These are phyloP conservation scores for Mucor racemosus DNA, from an alignment of 371 early-diverging fungal genomes.

Conservation along the genomic window DNA sequence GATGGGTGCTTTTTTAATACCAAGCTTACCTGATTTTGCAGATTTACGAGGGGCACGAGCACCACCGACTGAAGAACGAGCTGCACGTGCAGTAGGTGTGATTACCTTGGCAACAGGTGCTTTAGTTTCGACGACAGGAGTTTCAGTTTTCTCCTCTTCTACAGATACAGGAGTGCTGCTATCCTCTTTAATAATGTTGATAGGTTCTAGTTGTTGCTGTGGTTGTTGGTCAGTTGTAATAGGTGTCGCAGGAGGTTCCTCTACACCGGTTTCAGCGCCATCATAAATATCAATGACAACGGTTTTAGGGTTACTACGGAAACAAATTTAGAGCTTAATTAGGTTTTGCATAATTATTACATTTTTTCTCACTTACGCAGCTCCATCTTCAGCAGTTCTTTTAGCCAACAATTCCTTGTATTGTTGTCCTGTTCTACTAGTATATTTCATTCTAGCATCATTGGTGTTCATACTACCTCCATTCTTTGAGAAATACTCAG, in stretches of 20 bases:
- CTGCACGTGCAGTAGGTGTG: conserved; percentile 30
- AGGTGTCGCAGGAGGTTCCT: conserved; percentile 8
- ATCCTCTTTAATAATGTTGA: neutral
- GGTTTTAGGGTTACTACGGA: conserved; percentile 35
- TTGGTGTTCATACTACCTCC: conserved; percentile 54
- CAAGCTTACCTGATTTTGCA: conserved; percentile 76
- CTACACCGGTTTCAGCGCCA: conserved; percentile 1
- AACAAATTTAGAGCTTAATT: neutral
- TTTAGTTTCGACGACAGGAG: neutral
- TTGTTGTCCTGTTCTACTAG: conserved; percentile 72
- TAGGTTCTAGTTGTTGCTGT: conserved; percentile 13
- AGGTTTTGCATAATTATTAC: neutral
- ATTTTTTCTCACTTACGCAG: conserved; percentile 39
- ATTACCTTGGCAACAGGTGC: conserved; percentile 15
- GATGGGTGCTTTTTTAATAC: conserved; percentile 77
- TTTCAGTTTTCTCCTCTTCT: conserved; percentile 9
- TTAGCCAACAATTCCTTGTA: conserved; percentile 85
- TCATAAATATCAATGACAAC: conserved; percentile 44
- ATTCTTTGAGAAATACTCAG: conserved; percentile 81
- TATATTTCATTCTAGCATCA: conserved; percentile 87
- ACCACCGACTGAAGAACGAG: conserved; percentile 36
- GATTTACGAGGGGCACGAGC: conserved; percentile 42
- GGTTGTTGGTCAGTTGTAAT: neutral
- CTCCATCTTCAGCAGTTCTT: conserved; percentile 80
- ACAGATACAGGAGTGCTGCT: conserved; percentile 1